Conservation (phyloP, 2,329 filamentous ascomycete species). For the Cyanodermella asteris region DNA sequence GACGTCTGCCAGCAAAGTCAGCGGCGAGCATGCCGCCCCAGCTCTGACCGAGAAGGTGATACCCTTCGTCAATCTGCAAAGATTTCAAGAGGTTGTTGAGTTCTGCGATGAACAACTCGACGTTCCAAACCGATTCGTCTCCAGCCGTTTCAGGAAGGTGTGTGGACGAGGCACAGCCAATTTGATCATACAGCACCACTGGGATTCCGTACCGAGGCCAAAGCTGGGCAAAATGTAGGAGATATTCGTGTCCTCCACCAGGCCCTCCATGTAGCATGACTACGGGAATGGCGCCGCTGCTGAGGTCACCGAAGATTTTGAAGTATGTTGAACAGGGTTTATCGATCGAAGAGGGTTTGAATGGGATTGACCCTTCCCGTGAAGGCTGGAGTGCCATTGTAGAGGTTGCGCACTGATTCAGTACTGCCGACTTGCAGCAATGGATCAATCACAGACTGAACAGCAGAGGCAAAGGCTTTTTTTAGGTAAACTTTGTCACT, state of each 20-base stretch:
- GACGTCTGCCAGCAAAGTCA: constrained; percentile 19
- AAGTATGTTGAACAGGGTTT: constrained; percentile 19
- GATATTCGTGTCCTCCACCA: constrained; percentile 24
- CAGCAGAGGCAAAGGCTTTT: no score
- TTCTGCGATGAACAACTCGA: constrained; percentile 26
- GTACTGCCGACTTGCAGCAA: no score
- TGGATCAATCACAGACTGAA: no score
- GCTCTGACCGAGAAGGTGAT: constrained; percentile 26
- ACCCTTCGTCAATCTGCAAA: constrained; percentile 18
- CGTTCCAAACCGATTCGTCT: constrained; percentile 25
- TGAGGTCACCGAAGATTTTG: constrained; percentile 16
- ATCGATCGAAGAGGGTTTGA: constrained; percentile 14
- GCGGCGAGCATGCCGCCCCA: constrained; percentile 32
- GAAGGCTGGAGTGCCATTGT: no score
- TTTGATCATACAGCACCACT: constrained; percentile 32
- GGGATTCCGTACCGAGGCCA: constrained; percentile 18
- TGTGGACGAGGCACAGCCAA: constrained; percentile 28
- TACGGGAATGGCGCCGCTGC: constrained; percentile 11
- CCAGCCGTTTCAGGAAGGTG: constrained; percentile 24
- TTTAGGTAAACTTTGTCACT: no score
- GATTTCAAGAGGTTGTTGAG: constrained; percentile 25
- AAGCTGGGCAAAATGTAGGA: constrained; percentile 19
- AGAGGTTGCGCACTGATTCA: no score
- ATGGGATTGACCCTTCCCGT: constrained; percentile 10
- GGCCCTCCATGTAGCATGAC: constrained; percentile 25